Conservation (phyloP, 176 grass and related monocot species). For the Raddia guianensis region DNA sequence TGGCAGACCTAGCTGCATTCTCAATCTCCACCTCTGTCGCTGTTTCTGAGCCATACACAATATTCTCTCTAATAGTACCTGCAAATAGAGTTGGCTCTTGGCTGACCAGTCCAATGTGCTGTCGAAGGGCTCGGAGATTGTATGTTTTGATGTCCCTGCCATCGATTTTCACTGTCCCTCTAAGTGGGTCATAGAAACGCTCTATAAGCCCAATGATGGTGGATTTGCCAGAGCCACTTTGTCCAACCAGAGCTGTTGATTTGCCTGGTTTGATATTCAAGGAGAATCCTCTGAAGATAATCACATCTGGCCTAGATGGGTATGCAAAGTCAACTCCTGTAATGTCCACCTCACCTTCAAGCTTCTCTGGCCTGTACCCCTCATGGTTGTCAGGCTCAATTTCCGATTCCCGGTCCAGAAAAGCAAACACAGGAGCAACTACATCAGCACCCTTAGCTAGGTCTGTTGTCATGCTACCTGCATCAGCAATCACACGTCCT, state of each 20-base stretch:
- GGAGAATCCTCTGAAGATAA: slow-evolving; percentile 79
- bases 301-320: slow-evolving; percentile 60
- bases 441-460: slow-evolving; percentile 86
- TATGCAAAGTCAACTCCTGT: slow-evolving; percentile 68
- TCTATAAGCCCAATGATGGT: slow-evolving; percentile 82
- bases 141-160: slow-evolving; percentile 68
- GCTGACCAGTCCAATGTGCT: slow-evolving; percentile 74
- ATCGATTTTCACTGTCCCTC: slow-evolving; percentile 64
- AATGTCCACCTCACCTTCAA: slow-evolving; percentile 70
- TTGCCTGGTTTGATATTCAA: slow-evolving; percentile 70
- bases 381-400: slow-evolving; percentile 68
- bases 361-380: slow-evolving; percentile 52
- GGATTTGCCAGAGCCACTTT: slow-evolving; percentile 90
- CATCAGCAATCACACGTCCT: slow-evolving; percentile 88
- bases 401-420: slow-evolving; percentile 66
- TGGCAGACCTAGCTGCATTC: slow-evolving; percentile 72
- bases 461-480: slow-evolving; percentile 87
- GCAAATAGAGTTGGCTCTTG: slow-evolving; percentile 84
- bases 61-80: slow-evolving; percentile 74
- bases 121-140: slow-evolving; percentile 56
- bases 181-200: slow-evolving; percentile 76
- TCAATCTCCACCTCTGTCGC: slow-evolving; percentile 72
- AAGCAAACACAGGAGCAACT: slow-evolving; percentile 62
- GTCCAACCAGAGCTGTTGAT: slow-evolving; percentile 77
- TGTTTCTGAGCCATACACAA: slow-evolving; percentile 63